Evolutionary conservation across 2,329 filamentous ascomycete species (phyloP).

Genomic region (Phialophora chinensis): DNA sequence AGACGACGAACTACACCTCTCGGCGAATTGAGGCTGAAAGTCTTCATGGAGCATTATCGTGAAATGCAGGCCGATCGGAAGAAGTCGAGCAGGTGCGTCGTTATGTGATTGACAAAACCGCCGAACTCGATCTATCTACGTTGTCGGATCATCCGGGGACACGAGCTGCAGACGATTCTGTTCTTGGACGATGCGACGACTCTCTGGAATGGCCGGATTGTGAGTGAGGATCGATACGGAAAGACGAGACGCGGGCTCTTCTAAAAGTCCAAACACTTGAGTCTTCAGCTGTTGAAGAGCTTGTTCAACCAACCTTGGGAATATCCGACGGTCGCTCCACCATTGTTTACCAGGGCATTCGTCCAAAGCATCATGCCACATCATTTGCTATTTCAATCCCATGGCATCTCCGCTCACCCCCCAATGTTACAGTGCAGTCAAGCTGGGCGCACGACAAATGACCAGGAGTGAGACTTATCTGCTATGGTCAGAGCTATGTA

Average conservation of each 20-base stretch:
- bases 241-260: neutral
- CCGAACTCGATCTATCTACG: neutral
- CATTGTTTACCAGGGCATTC: no score
- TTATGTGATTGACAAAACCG: slow-evolving; percentile 25
- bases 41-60: slow-evolving; percentile 23
- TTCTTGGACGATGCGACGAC: neutral
- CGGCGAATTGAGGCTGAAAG: slow-evolving; percentile 9
- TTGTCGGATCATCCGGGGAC: neutral
- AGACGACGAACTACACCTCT: slow-evolving; percentile 15
- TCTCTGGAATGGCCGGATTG: neutral
- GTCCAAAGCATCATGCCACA: slow-evolving; percentile 32
- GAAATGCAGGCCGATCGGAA: slow-evolving; percentile 19
- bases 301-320: no score
- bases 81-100: slow-evolving; percentile 4
- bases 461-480: no score
- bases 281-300: no score
- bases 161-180: neutral
- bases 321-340: no score
- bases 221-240: neutral
- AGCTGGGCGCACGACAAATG: no score
- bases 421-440: no score
- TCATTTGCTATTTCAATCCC: neutral
- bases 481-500: no score
- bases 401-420: no score
- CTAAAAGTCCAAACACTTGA: no score